Conservation (phyloP, 2,329 filamentous ascomycete genomes). For the Penicillium paneum region DNA sequence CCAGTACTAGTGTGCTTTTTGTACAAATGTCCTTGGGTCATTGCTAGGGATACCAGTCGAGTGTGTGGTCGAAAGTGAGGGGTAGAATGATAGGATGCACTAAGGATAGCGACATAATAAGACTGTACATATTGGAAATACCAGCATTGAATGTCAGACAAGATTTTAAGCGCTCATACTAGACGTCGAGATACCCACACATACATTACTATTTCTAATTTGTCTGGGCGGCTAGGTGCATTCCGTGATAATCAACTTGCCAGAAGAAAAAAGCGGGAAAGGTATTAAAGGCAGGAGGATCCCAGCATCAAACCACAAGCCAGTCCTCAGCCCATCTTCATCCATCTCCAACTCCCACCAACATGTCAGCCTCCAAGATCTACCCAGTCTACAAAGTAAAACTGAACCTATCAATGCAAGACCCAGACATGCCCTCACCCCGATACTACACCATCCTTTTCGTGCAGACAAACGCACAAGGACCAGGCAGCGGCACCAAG, state of each 20-base stretch:
- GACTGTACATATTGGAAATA: not conserved
- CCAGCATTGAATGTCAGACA: not conserved
- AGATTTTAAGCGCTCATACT: not conserved
- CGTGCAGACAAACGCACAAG: not conserved
- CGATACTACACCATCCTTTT: conserved; percentile 3
- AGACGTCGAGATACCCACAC: too few relatives aligned
- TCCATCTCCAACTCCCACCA: not conserved
- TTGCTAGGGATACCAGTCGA: too few relatives aligned
- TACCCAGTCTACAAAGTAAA: conserved; percentile 3
- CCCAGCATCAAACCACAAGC: too few relatives aligned
- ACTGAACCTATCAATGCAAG: not conserved
- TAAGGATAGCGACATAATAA: not conserved
- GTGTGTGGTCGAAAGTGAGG: too few relatives aligned
- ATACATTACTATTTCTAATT: not conserved
- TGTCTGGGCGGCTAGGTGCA: not conserved
- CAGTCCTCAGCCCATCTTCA: not conserved
- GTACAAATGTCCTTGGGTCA: too few relatives aligned
- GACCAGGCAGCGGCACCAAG: not conserved
- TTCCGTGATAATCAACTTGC: not conserved
- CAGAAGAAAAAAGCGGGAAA: not conserved
- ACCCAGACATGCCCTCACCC: not conserved
- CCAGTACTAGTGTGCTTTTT: too few relatives aligned
- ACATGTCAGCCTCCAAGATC: not conserved
- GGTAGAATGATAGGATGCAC: not conserved
- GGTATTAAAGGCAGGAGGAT: not conserved